phyloP scores from a whole-genome alignment of 1,284 basidiomycete genomes.

The Inonotus hispidus region DNA sequence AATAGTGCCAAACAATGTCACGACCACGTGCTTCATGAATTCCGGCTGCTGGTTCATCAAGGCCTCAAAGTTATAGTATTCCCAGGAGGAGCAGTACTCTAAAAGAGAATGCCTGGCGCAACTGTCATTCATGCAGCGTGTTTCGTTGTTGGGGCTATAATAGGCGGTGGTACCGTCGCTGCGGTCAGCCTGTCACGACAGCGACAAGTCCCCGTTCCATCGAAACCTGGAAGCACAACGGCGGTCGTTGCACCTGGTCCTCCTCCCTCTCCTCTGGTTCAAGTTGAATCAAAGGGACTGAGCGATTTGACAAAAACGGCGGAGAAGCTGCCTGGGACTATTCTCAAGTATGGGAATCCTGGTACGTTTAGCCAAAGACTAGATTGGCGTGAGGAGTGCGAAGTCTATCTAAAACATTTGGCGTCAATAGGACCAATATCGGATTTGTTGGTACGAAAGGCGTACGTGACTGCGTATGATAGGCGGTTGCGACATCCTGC shows the following conservation, averaged over 20 bases:
- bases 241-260: constrained; percentile 11
- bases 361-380: constrained; percentile 37
- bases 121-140: constrained; percentile 56
- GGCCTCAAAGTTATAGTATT: neutral
- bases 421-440: constrained; percentile 66
- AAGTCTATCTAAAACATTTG: neutral
- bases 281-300: constrained; percentile 43
- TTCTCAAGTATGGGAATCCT: constrained; percentile 72
- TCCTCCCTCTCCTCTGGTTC: constrained; percentile 41
- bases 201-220: neutral
- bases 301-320: constrained; percentile 26
- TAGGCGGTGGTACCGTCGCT: constrained; percentile 62
- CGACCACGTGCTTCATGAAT: neutral
- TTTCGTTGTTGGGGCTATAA: constrained; percentile 64
- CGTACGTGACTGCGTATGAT: constrained; percentile 90
- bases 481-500: constrained; percentile 85
- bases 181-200: constrained; percentile 32
- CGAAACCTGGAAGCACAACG: neutral
- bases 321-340: constrained; percentile 30
- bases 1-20: neutral
- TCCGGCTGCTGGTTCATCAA: neutral
- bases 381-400: neutral
- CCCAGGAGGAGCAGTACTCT: neutral
- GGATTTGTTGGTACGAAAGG: constrained; percentile 74
- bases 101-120: constrained; percentile 36